Evolutionary conservation across 73 alveolate species (phyloP), one percentile per base, ranked within the genome.

Genomic region (Blepharisma stoltei): DNA sequence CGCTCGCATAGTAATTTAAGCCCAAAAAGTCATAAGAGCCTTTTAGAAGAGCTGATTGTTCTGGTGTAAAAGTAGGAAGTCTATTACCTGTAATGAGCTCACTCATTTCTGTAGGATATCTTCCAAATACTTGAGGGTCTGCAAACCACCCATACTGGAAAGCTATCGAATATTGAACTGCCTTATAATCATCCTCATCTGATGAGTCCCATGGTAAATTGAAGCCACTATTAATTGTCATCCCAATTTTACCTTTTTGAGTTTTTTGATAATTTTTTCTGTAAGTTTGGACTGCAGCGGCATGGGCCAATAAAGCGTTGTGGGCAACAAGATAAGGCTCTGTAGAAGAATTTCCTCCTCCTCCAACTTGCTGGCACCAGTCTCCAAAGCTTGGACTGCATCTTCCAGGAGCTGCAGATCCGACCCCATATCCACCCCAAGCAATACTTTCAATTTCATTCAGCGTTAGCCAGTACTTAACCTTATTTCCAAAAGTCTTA

Each of bases 351-450:
- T 81, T 55, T 6, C 89, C 89, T 18, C 89, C 89, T 6, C 89
- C 89, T 20, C 89, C 89, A 44, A 81, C 84, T 37, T 48, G 7
- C 7, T 20, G 45, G 67, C 88, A 80, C 46, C 80, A 81, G 7
- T 49, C 23, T 32, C 80, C 45, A 6, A 21, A 55, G 18, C 70
- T 55, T 8, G 84, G 23, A 76, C 80, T 37, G 77, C 89, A 81
- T 81, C 89, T 81, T 9, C 89, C 89, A 11, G 89, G 89, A 1
- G 89, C 84, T 38, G 48, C 46, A 25, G 25, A 43, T 5, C 89
- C 89, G 27, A 69, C 75, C n/a, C 89, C 89, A 55, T 81, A 81
- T 6, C 84, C 89, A 7, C 73, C 71, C 89, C 89, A 81, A 6
- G 89, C 80, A 5, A 76, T 73, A 0, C 80, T 81, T 71, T 76